Percentiles rank a stretch among this genome's conserved stretches.
These are phyloP conservation scores for Tylopilus balloui DNA, from an alignment of 768 basidiomycete species.

Conservation along the genomic window DNA sequence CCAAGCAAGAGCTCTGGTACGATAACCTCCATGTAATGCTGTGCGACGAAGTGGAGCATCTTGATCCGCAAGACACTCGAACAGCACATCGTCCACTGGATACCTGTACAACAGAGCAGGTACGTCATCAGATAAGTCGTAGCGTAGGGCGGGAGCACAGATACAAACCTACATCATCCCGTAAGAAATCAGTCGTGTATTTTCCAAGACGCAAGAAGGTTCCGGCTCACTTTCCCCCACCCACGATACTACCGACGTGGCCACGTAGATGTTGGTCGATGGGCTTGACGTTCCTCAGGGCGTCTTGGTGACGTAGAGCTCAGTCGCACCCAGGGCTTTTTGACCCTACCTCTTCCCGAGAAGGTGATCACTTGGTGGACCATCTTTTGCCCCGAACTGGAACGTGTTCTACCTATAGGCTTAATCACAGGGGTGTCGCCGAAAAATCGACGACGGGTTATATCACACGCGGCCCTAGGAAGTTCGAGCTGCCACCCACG, in stretches of 20 bases:
- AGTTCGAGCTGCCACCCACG: not conserved
- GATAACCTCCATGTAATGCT: slow-evolving; percentile 18
- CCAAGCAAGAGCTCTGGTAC: slow-evolving; percentile 27
- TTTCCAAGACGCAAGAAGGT: too few species aligned
- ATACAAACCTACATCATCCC: slow-evolving; percentile 15
- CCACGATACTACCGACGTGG: slow-evolving; percentile 2
- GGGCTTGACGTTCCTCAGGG: not conserved
- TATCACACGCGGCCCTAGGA: too few species aligned
- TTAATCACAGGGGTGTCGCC: too few species aligned
- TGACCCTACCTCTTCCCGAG: slow-evolving; percentile 22
- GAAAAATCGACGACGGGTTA: too few species aligned
- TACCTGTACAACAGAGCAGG: slow-evolving; percentile 13
- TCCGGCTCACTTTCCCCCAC: slow-evolving; percentile 8
- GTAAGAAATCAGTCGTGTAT: too few species aligned
- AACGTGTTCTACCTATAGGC: slow-evolving; percentile 33
- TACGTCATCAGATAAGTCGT: slow-evolving; percentile 17
- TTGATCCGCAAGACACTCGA: slow-evolving; percentile 7
- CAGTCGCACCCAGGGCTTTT: slow-evolving; percentile 23
- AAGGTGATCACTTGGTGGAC: slow-evolving; percentile 29
- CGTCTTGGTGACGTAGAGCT: slow-evolving; percentile 15
- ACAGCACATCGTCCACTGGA: slow-evolving; percentile 12
- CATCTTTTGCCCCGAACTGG: slow-evolving; percentile 30
- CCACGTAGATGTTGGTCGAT: not conserved
- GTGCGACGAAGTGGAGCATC: slow-evolving; percentile 27
- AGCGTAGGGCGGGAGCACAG: slow-evolving; percentile 14